Evolutionary conservation across 1,284 basidiomycete genomes (phyloP), one percentile per base, ranked within the genome.

Genomic region (Cystobasidiaceae sp.): DNA sequence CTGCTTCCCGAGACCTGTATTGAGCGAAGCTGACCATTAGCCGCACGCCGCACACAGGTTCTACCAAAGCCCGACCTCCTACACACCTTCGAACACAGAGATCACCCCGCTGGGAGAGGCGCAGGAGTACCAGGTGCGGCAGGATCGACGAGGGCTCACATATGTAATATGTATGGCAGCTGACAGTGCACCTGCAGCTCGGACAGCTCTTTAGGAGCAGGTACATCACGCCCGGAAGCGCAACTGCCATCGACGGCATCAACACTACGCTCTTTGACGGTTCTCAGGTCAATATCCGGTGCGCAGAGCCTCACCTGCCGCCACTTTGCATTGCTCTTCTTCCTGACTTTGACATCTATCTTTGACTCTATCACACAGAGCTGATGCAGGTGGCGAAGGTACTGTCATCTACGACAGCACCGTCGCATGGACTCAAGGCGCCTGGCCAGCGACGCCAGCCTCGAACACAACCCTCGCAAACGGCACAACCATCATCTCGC

Each of bases 381-480:
- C 60, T 13, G 60, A 63, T 32, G 60, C 60, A 21, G 60, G 60
- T 2, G 60, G 60, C 23, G 60, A 63, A 46, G 60, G 60, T n/a
- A 25, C 33, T 21, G 86, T 89, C 37, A 89, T 91, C 70, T 88
- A 91, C 76, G 88, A 91, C 79, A 80, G 79, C 33, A 77, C 81
- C 11, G 73, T 79, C 25, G 80, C 82, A 3, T 72, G 82, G 43
- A 70, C 89, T 39, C 89, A 91, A 76, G 88, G 87, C 37, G 79
- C 89, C 45, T 90, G 85, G 82, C 88, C 88, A 23, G 87, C 88
- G 23, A 86, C 82, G 74, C 78, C 80, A 34, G 79, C 81, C 51
- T 86, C 87, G 80, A 85, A 83, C 74, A 86, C 87, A 71, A 81
- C 45, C 4, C 83, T 90, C 19, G 89, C 90, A 17, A 90, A 93